These are phyloP conservation scores for Clonostachys chloroleuca DNA, from an alignment of 2,329 filamentous ascomycete species.

Conservation along the genomic window DNA sequence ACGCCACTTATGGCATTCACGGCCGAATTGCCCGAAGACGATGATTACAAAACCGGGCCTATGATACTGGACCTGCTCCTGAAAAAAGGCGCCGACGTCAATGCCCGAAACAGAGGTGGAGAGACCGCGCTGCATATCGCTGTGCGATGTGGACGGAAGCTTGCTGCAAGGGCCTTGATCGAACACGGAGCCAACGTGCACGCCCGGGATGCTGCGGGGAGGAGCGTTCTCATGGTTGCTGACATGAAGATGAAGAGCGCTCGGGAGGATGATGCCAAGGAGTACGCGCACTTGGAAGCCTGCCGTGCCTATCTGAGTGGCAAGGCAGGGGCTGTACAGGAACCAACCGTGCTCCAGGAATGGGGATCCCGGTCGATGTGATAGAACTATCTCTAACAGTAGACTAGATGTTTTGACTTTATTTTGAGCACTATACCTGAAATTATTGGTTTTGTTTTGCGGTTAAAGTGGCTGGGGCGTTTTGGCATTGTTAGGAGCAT, in stretches of 20 bases:
- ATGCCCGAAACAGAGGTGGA: slow-evolving; percentile 46
- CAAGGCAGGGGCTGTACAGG: slow-evolving; percentile 15
- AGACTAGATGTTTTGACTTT: not conserved
- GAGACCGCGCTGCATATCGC: slow-evolving; percentile 53
- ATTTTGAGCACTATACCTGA: not conserved
- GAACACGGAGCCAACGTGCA: slow-evolving; percentile 42
- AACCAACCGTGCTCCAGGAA: slow-evolving; percentile 24
- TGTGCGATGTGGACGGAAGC: slow-evolving; percentile 46
- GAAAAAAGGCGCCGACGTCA: slow-evolving; percentile 32
- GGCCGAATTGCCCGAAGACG: slow-evolving; percentile 41
- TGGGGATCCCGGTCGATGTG: slow-evolving; percentile 14
- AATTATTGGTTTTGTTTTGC: not conserved
- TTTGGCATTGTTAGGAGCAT: no score
- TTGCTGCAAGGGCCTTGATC: slow-evolving; percentile 41
- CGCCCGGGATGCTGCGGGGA: slow-evolving; percentile 34
- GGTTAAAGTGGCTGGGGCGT: not conserved
- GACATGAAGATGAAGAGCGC: slow-evolving; percentile 30
- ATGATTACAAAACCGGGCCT: slow-evolving; percentile 42
- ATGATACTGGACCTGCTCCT: slow-evolving; percentile 38
- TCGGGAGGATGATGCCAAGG: slow-evolving; percentile 10
- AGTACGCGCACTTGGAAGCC: slow-evolving; percentile 36
- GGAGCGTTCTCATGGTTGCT: slow-evolving; percentile 39
- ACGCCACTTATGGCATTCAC: slow-evolving; percentile 54
- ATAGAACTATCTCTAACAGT: not conserved
- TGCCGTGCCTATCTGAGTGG: slow-evolving; percentile 41